Base-by-base conservation (phyloP, 73 alveolate species). In the Stentor coeruleus region DNA sequence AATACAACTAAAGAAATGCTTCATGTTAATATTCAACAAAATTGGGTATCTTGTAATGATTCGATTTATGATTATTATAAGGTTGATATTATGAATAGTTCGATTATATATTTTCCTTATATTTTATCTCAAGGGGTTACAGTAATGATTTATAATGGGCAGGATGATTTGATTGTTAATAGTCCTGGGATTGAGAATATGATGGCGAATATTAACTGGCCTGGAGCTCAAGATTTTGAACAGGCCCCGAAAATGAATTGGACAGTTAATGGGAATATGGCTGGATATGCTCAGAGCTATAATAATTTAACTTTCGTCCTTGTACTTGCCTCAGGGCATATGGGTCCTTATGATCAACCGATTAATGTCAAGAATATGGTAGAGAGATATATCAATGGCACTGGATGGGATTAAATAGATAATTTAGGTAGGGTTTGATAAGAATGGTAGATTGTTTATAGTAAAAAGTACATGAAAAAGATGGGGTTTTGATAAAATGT, bases 311-410 rank as follows among this genome's bases (percentile, higher is more conserved):
- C 83, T 75, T 75, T 26, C n/a, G 87, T 82, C 40, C 42, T 85
- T 41, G 87, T 89, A 28, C 49, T 66, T 40, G 83, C 85, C 26
- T 97, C 98, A 11, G 98, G 98, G 15, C 98, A 93, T 83, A 93
- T 93, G 98, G 95, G 89, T 31, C 97, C 97, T 11, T 90, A 84
- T 86, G 97, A 93, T 86, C 86, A 92, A 72, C 93, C 96, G 49
- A 82, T 39, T 76, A 58, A 58, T 80, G 94, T 95, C 2, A 86
- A 87, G 73, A 66, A 35, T 58, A 83, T 93, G 90, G 35, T 91
- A 41, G 79, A 83, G 74, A 60, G 93, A 37, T 93, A 91, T 86
- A 59, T 93, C 72, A 81, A 84, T 59, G 93, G 38, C 1, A 31
- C n/a, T 20, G 79, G 79, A 66, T 66, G 79, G 79, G 33, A 66